These are phyloP conservation scores for Pholiota conissans DNA, from an alignment of 768 basidiomycete species.

Conservation along the genomic window DNA sequence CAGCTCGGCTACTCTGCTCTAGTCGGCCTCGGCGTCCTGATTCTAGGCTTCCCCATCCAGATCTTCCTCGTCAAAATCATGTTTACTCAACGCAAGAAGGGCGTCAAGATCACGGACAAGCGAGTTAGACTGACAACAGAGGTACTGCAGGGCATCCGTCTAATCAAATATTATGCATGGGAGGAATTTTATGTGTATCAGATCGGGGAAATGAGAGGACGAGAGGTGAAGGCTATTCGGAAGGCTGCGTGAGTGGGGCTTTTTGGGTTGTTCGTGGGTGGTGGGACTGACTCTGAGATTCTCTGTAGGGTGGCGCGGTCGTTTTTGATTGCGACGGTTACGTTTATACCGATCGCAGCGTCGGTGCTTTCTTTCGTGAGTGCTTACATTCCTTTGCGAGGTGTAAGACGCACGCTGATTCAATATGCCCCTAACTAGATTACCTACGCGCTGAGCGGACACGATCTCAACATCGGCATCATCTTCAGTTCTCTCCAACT, in stretches of 20 bases:
- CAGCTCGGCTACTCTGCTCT: conserved; percentile 71
- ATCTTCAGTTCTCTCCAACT: conserved; percentile 61
- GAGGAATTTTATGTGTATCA: conserved; percentile 49
- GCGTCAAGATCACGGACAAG: conserved; percentile 59
- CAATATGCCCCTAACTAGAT: conserved; percentile 40
- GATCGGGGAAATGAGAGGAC: conserved; percentile 37
- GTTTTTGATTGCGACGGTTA: conserved; percentile 41
- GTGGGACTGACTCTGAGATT: background rate
- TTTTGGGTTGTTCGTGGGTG: background rate
- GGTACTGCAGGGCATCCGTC: conserved; percentile 66
- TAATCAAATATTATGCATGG: conserved; percentile 67
- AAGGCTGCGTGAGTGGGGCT: conserved; percentile 33
- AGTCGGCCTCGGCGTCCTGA: conserved; percentile 59
- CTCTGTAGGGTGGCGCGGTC: conserved; percentile 34
- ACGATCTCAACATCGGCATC: conserved; percentile 50
- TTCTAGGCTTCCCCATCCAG: conserved; percentile 62
- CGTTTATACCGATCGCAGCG: conserved; percentile 52
- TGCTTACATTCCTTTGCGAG: conserved; percentile 4
- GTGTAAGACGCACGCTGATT: background rate
- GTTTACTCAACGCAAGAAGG: conserved; percentile 54
- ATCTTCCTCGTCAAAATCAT: conserved; percentile 50
- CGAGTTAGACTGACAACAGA: conserved; percentile 69
- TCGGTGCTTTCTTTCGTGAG: conserved; percentile 53
- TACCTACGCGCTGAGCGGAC: conserved; percentile 60
- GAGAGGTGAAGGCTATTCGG: conserved; percentile 40